A percentile compares a stretch with the other conserved stretches of the same genome.
Conservation (phyloP, 1,284 basidiomycete genomes). For the Rhodotorula sp. region DNA sequence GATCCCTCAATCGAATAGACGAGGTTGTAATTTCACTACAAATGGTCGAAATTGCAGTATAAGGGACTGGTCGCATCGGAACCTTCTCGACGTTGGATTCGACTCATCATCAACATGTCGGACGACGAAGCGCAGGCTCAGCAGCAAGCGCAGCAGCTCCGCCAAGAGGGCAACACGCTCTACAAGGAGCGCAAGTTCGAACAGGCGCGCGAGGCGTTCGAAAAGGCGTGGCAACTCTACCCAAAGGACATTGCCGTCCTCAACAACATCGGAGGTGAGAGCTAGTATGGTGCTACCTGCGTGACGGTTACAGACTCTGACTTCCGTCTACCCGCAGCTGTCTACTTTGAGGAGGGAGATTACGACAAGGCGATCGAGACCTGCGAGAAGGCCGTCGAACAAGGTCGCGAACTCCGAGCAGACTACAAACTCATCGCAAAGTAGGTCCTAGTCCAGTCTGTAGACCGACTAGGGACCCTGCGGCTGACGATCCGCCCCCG, state of each 20-base stretch:
- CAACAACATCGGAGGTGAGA: conserved; percentile 79
- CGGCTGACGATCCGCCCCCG: neutral
- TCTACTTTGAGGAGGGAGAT: conserved; percentile 88
- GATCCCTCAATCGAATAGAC: no score
- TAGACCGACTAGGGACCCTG: accelerated
- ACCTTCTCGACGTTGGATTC: conserved; percentile 1
- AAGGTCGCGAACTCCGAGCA: conserved; percentile 66
- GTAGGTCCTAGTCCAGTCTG: conserved; percentile 37
- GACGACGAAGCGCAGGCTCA: conserved; percentile 9
- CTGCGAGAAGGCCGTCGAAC: conserved; percentile 91
- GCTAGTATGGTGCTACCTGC: conserved; percentile 14
- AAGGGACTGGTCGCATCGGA: neutral
- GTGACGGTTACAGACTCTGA: neutral
- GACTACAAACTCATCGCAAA: conserved; percentile 62
- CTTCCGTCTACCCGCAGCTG: conserved; percentile 58
- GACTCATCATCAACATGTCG: conserved; percentile 19
- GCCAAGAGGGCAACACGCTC: conserved; percentile 71
- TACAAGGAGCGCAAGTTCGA: conserved; percentile 66
- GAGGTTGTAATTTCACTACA: neutral
- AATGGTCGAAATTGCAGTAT: neutral
- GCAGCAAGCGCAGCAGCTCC: conserved; percentile 47
- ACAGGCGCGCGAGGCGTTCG: conserved; percentile 48
- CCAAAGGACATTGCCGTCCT: conserved; percentile 86
- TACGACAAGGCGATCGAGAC: conserved; percentile 87
- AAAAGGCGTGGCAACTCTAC: conserved; percentile 86